phyloP scores from a whole-genome alignment of 495 filamentous ascomycete species.

The Penicillium bialowiezense region DNA sequence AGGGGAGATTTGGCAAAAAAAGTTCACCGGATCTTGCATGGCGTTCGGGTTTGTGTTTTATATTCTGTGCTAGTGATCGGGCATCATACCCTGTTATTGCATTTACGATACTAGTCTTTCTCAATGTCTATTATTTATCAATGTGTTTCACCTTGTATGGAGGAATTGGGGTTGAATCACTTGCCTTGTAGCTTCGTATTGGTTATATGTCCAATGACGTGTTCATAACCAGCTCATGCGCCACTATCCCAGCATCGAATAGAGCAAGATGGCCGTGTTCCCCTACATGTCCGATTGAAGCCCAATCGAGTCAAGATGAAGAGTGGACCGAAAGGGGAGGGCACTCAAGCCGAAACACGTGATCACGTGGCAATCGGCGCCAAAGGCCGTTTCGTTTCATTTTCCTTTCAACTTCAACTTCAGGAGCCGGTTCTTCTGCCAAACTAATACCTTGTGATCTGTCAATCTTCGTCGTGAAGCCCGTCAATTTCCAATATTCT shows the following conservation, averaged over 20 bases:
- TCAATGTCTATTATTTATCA: constrained; percentile 11
- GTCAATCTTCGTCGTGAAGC: background rate
- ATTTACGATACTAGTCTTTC: constrained; percentile 15
- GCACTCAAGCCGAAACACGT: too few relatives aligned
- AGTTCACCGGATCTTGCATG: constrained; percentile 36
- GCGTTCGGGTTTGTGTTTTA: constrained; percentile 33
- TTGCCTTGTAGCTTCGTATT: too few relatives aligned
- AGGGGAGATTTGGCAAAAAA: constrained; percentile 22
- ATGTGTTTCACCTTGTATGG: too few relatives aligned
- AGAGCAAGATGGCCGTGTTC: too few relatives aligned
- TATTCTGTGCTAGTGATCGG: constrained; percentile 27
- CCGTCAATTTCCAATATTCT: background rate
- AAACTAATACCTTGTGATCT: background rate
- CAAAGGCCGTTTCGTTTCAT: constrained; percentile 1
- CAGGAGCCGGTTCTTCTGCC: constrained; percentile 25
- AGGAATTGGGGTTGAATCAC: too few relatives aligned
- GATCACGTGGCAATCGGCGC: constrained; percentile 15
- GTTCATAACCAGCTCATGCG: too few relatives aligned
- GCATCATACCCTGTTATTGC: constrained; percentile 34
- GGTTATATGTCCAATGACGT: too few relatives aligned
- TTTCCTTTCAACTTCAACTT: constrained; percentile 1
- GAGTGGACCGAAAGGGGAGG: too few relatives aligned
- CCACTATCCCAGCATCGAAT: too few relatives aligned
- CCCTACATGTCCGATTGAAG: too few relatives aligned
- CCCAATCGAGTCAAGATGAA: too few relatives aligned